Base-by-base conservation (phyloP, 73 alveolate genomes). In the Uronychia setigera region DNA sequence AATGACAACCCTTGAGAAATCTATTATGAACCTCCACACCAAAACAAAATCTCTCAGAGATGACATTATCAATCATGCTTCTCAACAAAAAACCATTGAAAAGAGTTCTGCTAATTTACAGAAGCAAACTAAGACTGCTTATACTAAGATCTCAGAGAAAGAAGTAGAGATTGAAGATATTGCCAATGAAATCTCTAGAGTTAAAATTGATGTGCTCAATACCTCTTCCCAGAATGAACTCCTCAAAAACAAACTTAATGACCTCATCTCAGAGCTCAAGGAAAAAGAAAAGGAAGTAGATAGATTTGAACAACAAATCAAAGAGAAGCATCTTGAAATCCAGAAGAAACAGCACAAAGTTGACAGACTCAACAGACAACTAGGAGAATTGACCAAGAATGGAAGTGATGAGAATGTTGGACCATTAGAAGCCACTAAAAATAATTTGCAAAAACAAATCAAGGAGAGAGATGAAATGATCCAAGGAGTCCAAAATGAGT, bases 121-220 rank as follows among this genome's bases (percentile, higher is more conserved):
- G 32, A 96, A 96, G 85, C 95, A 97, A 29, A 97, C 98, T 58
- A 92, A 97, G 88, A 89, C 81, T 57, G 87, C 95, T 31, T 89
- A 87, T 33, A 87, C 81, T 35, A 98, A 91, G 79, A 96, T 96
- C 58, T 96, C 93, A 31, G 97, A 96, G 86, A 95, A 96, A 74
- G 96, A 92, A 87, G 98, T 96, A 1, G 99, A 97, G 84, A 95
- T 93, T 75, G 99, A 97, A 89, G 95, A 95, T 35, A 94, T 96
- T 1, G 95, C 97, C 0, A 97, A 97, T 95, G 99, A 97, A 93
- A 97, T 97, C 78, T 96, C 98, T 11, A 92, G 99, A 92, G 99
- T 97, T 77, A 94, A 95, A 86, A 97, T 97, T 74, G 99, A 97
- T 94, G 93, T 94, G 86, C 95, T 97, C 33, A 97, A 96, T 75